Base-by-base conservation (phyloP, 768 basidiomycete genomes). In the Pleurotus tuber-regium region DNA sequence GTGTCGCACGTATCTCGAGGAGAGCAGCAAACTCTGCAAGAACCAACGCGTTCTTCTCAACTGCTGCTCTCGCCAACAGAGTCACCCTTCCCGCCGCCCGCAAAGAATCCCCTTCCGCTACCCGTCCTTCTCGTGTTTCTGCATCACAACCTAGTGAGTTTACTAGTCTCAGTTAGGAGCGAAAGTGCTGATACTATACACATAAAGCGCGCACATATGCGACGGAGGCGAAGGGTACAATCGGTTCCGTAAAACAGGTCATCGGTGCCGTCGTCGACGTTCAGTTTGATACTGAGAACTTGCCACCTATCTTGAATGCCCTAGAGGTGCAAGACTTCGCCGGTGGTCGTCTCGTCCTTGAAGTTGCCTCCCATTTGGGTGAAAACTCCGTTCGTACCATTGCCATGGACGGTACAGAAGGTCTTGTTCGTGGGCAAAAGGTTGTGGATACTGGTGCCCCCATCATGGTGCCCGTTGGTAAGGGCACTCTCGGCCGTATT, bases 221-320 rank as follows among this genome's bases (percentile, higher is more conserved):
- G 57, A 94, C 94, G 50, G 93, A 96, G 70, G 82, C 89, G 54
- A 87, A 83, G 76, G 71, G 63, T 59, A 69, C 79, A 50, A 72
- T 80, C 62, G 95, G 95, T 61, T 74, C 81, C 40, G 90, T 98
- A 66, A 97, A 98, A 81, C 95, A 93, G 62, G 95, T 99, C 80
- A 99, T 99, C 73, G 97, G 97, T 89, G 96, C 97, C 75, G 97
- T 99, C 75, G 97, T 99, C 66, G 97, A 99, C 70, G 97, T 99
- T 61, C 93, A 98, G 74, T 98, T 98, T 66, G 95, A 96, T 61
- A 84, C 86, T 43, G 95, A 96, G 60, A 78, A 85, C 76, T 89
- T 98, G 35, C 97, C 97, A 44, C 91, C 95, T 59, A 98, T 99
- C 72, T 85, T 99, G 65, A 98, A 98, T 70, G 97, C 97, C 62